A percentile compares a stretch with the other conserved stretches of the same genome.
Conservation (phyloP, 345 rosid genomes). For the Gynandropsis gynandra region DNA sequence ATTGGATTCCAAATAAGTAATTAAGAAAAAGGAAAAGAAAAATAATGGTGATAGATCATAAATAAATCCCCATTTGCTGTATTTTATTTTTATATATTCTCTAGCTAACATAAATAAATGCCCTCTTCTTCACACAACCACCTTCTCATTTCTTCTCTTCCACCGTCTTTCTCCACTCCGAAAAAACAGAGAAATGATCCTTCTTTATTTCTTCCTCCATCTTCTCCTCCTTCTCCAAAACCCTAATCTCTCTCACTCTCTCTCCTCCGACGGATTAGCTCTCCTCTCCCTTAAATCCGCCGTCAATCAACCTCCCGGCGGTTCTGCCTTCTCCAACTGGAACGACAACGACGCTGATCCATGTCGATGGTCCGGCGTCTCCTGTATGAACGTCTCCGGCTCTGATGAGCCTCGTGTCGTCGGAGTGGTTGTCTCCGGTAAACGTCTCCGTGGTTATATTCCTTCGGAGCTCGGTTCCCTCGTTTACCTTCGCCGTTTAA, state of each 20-base stretch:
- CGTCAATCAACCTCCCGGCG: constrained; percentile 39
- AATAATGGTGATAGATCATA: too few species aligned
- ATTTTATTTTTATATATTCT: too few species aligned
- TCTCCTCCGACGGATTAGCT: constrained; percentile 78
- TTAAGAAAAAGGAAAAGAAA: too few species aligned
- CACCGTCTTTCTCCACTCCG: too few species aligned
- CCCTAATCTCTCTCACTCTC: constrained; percentile 25
- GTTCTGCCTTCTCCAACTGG: constrained; percentile 59
- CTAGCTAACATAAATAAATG: too few species aligned
- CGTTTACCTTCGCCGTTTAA: constrained; percentile 54
- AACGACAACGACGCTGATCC: constrained; percentile 67
- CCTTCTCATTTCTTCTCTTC: too few species aligned
- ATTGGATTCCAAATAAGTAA: too few species aligned
- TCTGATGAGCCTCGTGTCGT: constrained; percentile 51
- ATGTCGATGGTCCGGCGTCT: constrained; percentile 79
- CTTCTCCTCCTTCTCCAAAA: constrained; percentile 12
- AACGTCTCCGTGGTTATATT: constrained; percentile 56
- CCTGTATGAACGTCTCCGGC: constrained; percentile 62
- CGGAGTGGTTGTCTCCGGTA: constrained; percentile 46
- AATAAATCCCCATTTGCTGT: too few species aligned
- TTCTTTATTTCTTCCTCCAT: constrained; percentile 8
- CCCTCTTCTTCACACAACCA: too few species aligned
- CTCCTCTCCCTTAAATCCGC: constrained; percentile 88
- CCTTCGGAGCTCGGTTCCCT: constrained; percentile 71
- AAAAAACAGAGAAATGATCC: neutral